Percentiles rank a stretch among this genome's conserved stretches.
Conservation (phyloP, 2,329 filamentous ascomycete species). For the Monilinia vaccinii-corymbosi region DNA sequence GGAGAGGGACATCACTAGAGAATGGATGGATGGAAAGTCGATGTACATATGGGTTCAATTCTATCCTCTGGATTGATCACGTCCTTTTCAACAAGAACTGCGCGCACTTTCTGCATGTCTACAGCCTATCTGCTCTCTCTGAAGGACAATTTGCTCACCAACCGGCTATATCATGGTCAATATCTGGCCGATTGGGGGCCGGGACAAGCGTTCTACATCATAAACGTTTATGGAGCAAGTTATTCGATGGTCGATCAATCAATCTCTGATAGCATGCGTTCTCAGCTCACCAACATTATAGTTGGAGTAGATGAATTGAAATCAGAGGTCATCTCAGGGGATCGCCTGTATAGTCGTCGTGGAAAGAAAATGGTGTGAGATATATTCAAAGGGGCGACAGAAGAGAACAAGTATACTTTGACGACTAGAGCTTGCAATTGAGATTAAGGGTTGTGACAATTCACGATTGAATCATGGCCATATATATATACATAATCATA, state of each 20-base stretch:
- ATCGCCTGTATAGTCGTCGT: background rate
- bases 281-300: background rate
- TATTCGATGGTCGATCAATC: background rate
- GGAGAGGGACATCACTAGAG: constrained; percentile 49
- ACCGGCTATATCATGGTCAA: background rate
- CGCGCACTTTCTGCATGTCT: background rate
- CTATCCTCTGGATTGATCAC: background rate
- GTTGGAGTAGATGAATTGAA: background rate
- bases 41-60: constrained; percentile 33
- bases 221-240: background rate
- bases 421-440: too few relatives aligned
- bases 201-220: background rate
- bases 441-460: too few relatives aligned
- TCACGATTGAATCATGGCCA: too few relatives aligned
- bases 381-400: background rate
- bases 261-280: background rate
- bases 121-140: background rate
- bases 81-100: background rate
- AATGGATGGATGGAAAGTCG: constrained; percentile 10
- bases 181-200: background rate
- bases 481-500: too few relatives aligned
- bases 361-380: background rate
- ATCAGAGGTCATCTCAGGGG: background rate
- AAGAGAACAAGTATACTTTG: too few relatives aligned
- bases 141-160: background rate